Evolutionary conservation across 345 rosid species (phyloP).

Genomic region (Melastoma malabathricum): DNA sequence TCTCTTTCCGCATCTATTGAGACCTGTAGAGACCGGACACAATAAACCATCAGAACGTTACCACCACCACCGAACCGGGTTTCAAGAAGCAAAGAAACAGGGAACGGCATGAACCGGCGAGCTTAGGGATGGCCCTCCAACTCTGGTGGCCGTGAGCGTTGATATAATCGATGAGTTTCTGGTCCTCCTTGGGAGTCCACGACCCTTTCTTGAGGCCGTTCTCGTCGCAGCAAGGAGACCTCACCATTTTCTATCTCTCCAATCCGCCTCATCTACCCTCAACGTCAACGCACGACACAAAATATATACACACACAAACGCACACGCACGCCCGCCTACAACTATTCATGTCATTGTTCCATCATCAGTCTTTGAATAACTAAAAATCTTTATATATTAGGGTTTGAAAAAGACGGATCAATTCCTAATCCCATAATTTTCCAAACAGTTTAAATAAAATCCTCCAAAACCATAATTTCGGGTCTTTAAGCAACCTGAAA

Average conservation of each 20-base stretch:
- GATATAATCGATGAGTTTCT: conserved; percentile 35
- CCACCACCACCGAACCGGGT: background rate
- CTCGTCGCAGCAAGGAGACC: conserved; percentile 44
- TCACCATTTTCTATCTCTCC: conserved; percentile 19
- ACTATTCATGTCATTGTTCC: too few species aligned
- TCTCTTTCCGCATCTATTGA: conserved; percentile 77
- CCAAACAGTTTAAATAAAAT: too few species aligned
- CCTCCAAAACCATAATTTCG: too few species aligned
- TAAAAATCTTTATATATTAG: too few species aligned
- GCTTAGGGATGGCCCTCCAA: conserved; percentile 59
- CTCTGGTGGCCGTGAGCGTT: conserved; percentile 48
- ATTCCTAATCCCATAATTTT: too few species aligned
- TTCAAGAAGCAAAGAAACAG: background rate
- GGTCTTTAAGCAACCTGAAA: too few species aligned
- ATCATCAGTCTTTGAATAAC: too few species aligned
- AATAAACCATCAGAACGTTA: too few species aligned
- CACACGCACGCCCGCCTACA: too few species aligned
- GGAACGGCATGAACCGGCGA: conserved; percentile 22
- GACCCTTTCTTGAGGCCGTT: conserved; percentile 56
- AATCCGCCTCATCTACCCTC: background rate
- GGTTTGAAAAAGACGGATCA: too few species aligned
- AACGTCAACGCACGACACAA: too few species aligned
- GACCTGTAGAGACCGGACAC: conserved; percentile 23
- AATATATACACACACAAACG: too few species aligned
- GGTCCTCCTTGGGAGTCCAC: conserved; percentile 56